Evolutionary conservation across 1,284 basidiomycete genomes (phyloP).

Genomic region (Ustilago trichophora): DNA sequence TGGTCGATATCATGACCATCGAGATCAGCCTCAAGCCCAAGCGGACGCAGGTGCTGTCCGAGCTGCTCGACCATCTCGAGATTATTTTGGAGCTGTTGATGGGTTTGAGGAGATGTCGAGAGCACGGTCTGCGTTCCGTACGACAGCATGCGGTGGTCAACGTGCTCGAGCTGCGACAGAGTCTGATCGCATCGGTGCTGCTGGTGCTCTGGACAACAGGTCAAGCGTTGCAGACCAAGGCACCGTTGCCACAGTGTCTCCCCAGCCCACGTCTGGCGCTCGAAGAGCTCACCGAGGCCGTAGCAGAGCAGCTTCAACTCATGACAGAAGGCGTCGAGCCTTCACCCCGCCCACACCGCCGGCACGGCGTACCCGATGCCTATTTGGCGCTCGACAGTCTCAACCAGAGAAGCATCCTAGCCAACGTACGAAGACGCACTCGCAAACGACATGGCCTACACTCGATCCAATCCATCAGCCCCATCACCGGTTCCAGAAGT

Average conservation of each 20-base stretch:
- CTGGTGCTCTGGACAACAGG: conserved; percentile 68
- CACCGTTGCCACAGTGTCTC: conserved; percentile 69
- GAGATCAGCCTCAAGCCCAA: conserved; percentile 69
- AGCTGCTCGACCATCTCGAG: conserved; percentile 67
- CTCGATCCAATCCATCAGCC: conserved; percentile 44
- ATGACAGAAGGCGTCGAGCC: conserved; percentile 12
- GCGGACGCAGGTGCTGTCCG: conserved; percentile 67
- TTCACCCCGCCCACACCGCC: neutral
- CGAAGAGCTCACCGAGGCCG: conserved; percentile 49
- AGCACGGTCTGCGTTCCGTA: conserved; percentile 61
- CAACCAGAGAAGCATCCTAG: conserved; percentile 6
- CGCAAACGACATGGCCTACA: conserved; percentile 48
- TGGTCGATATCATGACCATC: conserved; percentile 61
- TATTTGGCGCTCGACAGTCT: conserved; percentile 38
- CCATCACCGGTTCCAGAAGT: neutral
- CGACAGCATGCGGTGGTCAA: conserved; percentile 68
- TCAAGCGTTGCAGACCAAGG: conserved; percentile 68
- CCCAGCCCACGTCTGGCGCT: conserved; percentile 68
- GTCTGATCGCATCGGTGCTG: conserved; percentile 68
- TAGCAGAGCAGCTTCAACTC: conserved; percentile 33
- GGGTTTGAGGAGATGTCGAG: conserved; percentile 68
- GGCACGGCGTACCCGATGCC: conserved; percentile 20
- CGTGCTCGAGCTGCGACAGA: conserved; percentile 69
- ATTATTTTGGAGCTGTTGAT: conserved; percentile 67
- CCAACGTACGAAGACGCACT: conserved; percentile 19